These are phyloP conservation scores for Coemansia sp. DNA, from an alignment of 192 early-diverging fungal species.

Conservation along the genomic window DNA sequence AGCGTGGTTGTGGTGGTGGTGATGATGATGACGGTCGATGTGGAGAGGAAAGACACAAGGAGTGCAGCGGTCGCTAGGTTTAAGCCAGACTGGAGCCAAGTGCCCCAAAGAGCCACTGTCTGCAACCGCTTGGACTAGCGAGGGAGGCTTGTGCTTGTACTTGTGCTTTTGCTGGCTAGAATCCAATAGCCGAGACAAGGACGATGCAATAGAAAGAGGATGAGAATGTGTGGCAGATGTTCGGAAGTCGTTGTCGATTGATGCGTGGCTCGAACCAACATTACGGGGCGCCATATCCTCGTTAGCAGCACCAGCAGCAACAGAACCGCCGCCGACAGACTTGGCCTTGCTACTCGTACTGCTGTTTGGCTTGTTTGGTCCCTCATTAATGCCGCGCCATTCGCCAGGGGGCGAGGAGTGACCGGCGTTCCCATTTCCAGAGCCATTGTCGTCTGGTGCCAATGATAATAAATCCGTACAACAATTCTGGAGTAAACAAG, in stretches of 20 bases:
- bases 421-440: neutral
- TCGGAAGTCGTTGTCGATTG: neutral
- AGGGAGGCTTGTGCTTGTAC: conserved; percentile 37
- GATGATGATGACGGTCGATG: neutral
- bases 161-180: conserved; percentile 2
- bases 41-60: neutral
- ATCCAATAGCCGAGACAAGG: neutral
- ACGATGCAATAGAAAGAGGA: neutral
- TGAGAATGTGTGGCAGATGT: neutral
- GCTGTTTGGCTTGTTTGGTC: neutral
- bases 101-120: neutral
- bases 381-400: conserved; percentile 1
- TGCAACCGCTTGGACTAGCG: conserved; percentile 40
- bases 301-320: neutral
- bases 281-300: neutral
- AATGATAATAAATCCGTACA: neutral
- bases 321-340: too few species aligned
- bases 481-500: neutral
- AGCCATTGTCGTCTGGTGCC: neutral
- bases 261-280: neutral
- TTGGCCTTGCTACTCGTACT: neutral
- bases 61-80: neutral
- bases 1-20: neutral
- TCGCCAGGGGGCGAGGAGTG: neutral
- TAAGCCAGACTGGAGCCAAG: neutral